phyloP scores from a whole-genome alignment of 179 eudicot species.

The Beta lomatogona region DNA sequence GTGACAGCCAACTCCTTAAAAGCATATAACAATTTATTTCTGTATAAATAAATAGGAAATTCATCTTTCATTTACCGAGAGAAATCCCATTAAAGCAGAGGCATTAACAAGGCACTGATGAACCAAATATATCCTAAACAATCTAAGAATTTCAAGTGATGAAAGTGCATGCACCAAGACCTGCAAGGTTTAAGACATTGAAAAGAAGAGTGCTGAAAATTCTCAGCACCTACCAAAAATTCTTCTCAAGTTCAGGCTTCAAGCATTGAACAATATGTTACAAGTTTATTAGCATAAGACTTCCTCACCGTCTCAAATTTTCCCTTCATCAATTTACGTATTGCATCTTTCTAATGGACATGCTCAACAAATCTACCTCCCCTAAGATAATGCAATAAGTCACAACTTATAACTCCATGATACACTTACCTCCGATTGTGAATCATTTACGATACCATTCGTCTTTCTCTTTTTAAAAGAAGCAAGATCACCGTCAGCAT shows the following conservation, averaged over 20 bases:
- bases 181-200: not conserved
- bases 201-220: not conserved
- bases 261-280: too few relatives aligned
- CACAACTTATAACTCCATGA: not conserved
- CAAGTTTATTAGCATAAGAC: too few relatives aligned
- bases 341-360: not conserved
- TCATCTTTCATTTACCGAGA: not conserved
- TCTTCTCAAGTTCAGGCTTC: too few relatives aligned
- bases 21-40: not conserved
- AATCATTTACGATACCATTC: conserved; percentile 46
- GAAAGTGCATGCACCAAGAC: not conserved
- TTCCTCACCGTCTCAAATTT: too few relatives aligned
- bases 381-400: not conserved
- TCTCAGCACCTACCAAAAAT: not conserved
- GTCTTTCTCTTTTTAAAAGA: conserved; percentile 82
- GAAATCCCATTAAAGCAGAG: not conserved
- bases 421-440: conserved; percentile 62
- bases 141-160: not conserved
- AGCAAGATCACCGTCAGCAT: conserved; percentile 50
- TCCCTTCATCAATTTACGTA: not conserved
- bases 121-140: not conserved
- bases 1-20: not conserved
- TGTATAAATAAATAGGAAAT: not conserved
- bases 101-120: too few relatives aligned
- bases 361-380: not conserved